Evolutionary conservation across 2,329 filamentous ascomycete species (phyloP), one percentile per base, ranked within the genome.

Genomic region (Alternaria brassicicola): DNA sequence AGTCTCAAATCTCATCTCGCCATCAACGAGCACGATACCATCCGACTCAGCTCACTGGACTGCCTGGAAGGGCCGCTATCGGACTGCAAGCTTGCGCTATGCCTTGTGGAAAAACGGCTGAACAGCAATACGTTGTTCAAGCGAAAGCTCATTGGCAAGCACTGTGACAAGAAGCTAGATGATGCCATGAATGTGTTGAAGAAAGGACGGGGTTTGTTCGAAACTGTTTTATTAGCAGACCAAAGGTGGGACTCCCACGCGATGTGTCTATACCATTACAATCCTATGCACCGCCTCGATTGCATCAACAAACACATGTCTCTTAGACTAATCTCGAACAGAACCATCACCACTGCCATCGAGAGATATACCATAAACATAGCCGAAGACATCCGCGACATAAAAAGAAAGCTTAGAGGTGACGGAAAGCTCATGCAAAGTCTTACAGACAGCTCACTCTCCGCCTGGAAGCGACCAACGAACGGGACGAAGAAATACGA

Each of bases 291-390:
- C 4, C 33, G 15, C 7, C 33, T 8, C 33, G 6, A n/a, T 7
- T 36, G 8, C n/a, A 36, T 2, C 1, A 19, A 12, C 4, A 36
- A 3, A 2, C 9, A 36, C 3, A 0, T 19, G n/a, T 19, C n/a
- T 3, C 9, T 9, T 3, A 1, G 0, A 6, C n/a, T 36, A 2
- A 36, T 2, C 3, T 10, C 4, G 3, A 2, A 17, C 2, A 36
- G 35, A 0, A 36, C n/a, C 13, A 19, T 36, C n/a, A 19, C 35
- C n/a, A 36, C n/a, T 1, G 35, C 35, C 5, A 36, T 19, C 1
- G 35, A 36, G 8, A 17, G 35, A 36, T 36, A 36, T 1, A 36
- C 8, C 9, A 36, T 36, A n/a, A 36, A 36, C 4, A 36, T 36
- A 36, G 35, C 35, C 6, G 35, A 36, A 19, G 35, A 36, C 3